Base-by-base conservation (phyloP, 148 eudicot genomes). In the Gaultheria prostrata region DNA sequence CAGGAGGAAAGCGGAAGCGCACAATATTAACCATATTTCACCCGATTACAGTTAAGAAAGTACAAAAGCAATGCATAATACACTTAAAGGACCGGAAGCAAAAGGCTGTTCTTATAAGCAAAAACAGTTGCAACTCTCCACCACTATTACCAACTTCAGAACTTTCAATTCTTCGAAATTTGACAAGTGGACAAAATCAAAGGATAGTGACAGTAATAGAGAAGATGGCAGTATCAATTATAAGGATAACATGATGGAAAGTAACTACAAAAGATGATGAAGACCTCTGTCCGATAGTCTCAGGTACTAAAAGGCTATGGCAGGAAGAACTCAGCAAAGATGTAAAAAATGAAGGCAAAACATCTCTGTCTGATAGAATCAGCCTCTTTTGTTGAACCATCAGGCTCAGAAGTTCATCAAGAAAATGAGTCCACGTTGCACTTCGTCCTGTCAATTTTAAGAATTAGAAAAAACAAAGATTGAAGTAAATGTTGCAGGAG, bases 361-460 rank as follows among this genome's bases (percentile, higher is more conserved):
- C 80, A 79, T 89, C 89, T 84, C 79, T 86, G 86, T 94, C 98
- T 11, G 98, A 97, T 48, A 95, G 57, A 63, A 97, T 91, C 75
- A 94, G 80, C 88, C 89, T 94, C 90, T 91, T 92, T 83, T 93
- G 99, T 89, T 92, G 92, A 87, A 93, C 90, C 84, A 94, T 76
- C 87, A 89, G 78, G 82, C 81, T 82, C 84, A 94, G 84, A 83
- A 97, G 87, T 77, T 91, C 94, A 56, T 91, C 92, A 39, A 93
- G 89, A 77, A 90, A 92, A 79, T 91, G 86, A 80, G 89, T 83
- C 90, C 90, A 85, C 69, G 79, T 79, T 76, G 89, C 91, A 83
- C 81, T 86, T 81, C 74, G 89, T 28, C 97, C 95, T 92, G 88
- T 78, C 65, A 24, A 72, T 72, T 79, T 76, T 71, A 49, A 81